Base-by-base conservation (phyloP, 345 rosid species). In the Lepidium didymum region DNA sequence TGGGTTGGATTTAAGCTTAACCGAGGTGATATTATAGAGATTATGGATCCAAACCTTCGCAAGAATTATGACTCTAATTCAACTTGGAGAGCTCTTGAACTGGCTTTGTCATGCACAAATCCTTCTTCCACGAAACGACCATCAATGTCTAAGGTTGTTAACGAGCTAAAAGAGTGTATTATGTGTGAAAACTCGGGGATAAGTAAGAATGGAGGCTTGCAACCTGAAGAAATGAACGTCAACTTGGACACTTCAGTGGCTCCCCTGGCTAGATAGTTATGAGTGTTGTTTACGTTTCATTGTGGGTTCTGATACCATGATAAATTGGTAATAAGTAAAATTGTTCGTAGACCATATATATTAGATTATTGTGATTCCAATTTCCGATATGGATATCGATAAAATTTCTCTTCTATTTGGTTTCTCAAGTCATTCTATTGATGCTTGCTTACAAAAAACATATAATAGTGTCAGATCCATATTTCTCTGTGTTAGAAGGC, bases 61-160 rank as follows among this genome's bases (percentile, higher is more conserved):
- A n/a, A 4, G 7, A 25, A 23, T 6, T 65, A 50, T 2, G 50
- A 65, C 15, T 3, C 10, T 65, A 7, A 13, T 27, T 65, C 69
- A 38, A 50, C 38, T 0, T 64, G 69, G 69, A 64, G 49, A 64
- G 59, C 58, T 4, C 37, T 64, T 21, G 69, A 64, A 36, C 23
- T 65, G 25, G 69, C 69, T 10, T 38, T 65, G 38, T 46, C 67
- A n/a, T 62, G 67, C 5, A 1, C 33, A 0, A 8, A 46, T 62
- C 44, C 55, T 19, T 62, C 33, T 33, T 62, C 54, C 6, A 7
- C 55, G 4, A 34, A 34, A 34, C 56, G 67, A 46, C 67, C 56
- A 62, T 1, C 6, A n/a, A 62, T 62, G 56, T 46, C 67, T 2
- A 19, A 46, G 33, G 34, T 62, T 34, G 5, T 62, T 12, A 4